Evolutionary conservation across 2,329 filamentous ascomycete species (phyloP), one percentile per base, ranked within the genome.

Genomic region (Fusarium chaquense): DNA sequence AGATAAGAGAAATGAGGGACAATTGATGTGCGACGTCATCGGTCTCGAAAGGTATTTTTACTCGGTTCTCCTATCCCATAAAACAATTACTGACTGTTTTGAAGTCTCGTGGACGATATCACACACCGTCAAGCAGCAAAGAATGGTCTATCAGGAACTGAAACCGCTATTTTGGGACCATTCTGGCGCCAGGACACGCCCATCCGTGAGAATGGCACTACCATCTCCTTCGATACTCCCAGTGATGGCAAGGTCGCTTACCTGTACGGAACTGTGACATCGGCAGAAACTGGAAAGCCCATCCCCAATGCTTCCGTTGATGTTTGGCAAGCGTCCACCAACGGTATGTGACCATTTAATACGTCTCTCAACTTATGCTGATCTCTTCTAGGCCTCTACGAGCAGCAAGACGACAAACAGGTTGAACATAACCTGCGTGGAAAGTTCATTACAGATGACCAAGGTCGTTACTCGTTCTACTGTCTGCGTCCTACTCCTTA

Each of bases 181-280:
- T 97, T 97, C 82, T 97, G 92, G 87, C 87, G 92, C 8, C 85
- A 88, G 44, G 86, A 94, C 71, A 89, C 93, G 0, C 93, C 93
- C 7, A 81, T 86, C 61, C 86, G 90, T 47, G 81, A 88, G n/a
- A 91, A 91, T 75, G 93, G 91, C 51, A 86, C 84, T 46, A 89
- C 83, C 73, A 93, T 96, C 67, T 84, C 90, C 22, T 82, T 81
- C 58, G 77, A 85, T 66, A 83, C 82, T 67, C 85, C 86, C 8
- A 61, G 79, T 54, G 82, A 83, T 59, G 81, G 76, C 16, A 73
- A 91, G 66, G 80, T 89, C 30, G 84, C 86, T 5, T 88, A 85
- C 73, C 89, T 93, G 84, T 86, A 92, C 70, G 91, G 92, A 51
- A 79, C 78, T 36, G 81, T 88, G 50, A 79, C 80, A n/a, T 84